Percentiles rank a stretch among this genome's conserved stretches.
These are phyloP conservation scores for Phytophthora tentaculata DNA, from an alignment of 352 stramenopile species.

Conservation along the genomic window DNA sequence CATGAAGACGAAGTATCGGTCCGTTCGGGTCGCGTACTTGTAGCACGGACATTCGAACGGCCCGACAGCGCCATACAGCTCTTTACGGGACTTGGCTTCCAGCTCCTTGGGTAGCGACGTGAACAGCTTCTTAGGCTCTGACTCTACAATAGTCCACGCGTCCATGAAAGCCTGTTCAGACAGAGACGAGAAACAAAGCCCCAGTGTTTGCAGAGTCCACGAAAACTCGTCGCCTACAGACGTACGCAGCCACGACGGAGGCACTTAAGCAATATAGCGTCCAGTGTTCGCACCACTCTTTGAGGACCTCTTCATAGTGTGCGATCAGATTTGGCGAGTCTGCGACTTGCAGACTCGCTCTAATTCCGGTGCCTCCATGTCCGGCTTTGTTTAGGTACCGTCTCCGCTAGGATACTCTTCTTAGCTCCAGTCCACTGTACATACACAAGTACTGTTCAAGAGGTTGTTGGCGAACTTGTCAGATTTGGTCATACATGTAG, in stretches of 20 bases:
- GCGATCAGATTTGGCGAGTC: slow-evolving; percentile 92
- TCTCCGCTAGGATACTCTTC: slow-evolving; percentile 73
- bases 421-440: slow-evolving; percentile 94
- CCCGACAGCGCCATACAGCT: slow-evolving; percentile 91
- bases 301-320: slow-evolving; percentile 96
- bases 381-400: slow-evolving; percentile 49
- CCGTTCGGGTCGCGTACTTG: slow-evolving; percentile 96
- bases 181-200: too few relatives aligned
- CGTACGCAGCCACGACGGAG: too few relatives aligned
- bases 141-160: slow-evolving; percentile 97
- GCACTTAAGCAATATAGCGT: too few relatives aligned
- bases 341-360: slow-evolving; percentile 65
- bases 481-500: too few relatives aligned
- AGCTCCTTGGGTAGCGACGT: slow-evolving; percentile 93
- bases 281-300: slow-evolving; percentile 90
- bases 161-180: slow-evolving; percentile 86
- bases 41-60: slow-evolving; percentile 97
- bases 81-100: slow-evolving; percentile 92
- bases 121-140: slow-evolving; percentile 97
- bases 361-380: slow-evolving; percentile 45
- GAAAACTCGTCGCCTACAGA: too few relatives aligned
- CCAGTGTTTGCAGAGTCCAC: too few relatives aligned
- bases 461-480: slow-evolving; percentile 95
- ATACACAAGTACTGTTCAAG: slow-evolving; percentile 96
- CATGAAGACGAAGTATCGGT: slow-evolving; percentile 98